Evolutionary conservation across 148 eudicot genomes (phyloP).

Genomic region (Spergularia marina): DNA sequence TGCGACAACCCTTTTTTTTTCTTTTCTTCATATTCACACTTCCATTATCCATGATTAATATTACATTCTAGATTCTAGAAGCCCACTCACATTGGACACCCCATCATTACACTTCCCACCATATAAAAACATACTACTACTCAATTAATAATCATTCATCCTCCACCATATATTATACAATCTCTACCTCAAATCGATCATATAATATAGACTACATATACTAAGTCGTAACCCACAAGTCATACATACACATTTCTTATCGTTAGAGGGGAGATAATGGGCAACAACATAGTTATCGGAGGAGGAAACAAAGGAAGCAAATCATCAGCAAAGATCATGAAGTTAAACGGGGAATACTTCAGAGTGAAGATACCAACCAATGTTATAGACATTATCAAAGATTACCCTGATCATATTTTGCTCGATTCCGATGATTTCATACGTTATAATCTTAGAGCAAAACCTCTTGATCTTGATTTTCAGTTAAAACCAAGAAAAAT

Average conservation of each 20-base stretch:
- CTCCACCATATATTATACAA: background rate
- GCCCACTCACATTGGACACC: constrained; percentile 3
- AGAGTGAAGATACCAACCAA: constrained; percentile 47
- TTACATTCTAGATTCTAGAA: constrained; percentile 4
- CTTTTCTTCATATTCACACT: constrained; percentile 24
- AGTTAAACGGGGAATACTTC: constrained; percentile 63
- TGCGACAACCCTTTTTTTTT: background rate
- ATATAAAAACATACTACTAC: background rate
- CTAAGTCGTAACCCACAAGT: background rate
- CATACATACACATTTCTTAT: background rate
- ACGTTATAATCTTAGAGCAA: constrained; percentile 60
- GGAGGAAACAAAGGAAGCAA: constrained; percentile 28
- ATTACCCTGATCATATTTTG: constrained; percentile 64
- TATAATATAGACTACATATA: background rate
- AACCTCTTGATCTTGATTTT: constrained; percentile 38
- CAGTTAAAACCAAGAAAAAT: constrained; percentile 48
- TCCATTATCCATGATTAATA: constrained; percentile 1
- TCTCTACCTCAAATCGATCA: background rate
- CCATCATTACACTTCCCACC: constrained; percentile 5
- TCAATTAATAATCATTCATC: background rate
- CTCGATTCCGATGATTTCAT: constrained; percentile 54
- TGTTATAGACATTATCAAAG: constrained; percentile 49
- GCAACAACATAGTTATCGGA: constrained; percentile 42
- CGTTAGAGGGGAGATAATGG: constrained; percentile 36
- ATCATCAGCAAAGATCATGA: constrained; percentile 58